phyloP scores from a whole-genome alignment of 2,329 filamentous ascomycete genomes.

The Myriosclerotinia curreyana region DNA sequence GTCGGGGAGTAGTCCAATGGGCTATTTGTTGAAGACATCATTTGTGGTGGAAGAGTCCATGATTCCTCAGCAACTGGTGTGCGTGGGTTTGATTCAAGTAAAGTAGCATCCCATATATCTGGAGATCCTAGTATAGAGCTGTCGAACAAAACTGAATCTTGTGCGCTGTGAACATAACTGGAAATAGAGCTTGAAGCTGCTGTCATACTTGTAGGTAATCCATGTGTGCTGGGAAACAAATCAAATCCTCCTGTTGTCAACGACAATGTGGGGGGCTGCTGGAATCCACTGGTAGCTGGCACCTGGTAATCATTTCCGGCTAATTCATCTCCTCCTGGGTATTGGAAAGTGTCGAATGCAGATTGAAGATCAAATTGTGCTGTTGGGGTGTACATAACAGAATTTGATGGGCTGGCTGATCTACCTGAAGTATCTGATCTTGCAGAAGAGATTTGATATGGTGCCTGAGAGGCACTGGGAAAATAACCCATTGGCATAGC shows the following conservation, averaged over 20 bases:
- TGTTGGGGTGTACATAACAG: constrained; percentile 35
- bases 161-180: constrained; percentile 25
- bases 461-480: constrained; percentile 33
- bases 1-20: constrained; percentile 37
- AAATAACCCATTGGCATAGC: constrained; percentile 34
- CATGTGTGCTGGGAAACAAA: constrained; percentile 30
- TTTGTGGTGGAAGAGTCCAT: constrained; percentile 31
- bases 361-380: constrained; percentile 35
- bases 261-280: constrained; percentile 26
- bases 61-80: constrained; percentile 28
- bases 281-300: constrained; percentile 29
- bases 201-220: constrained; percentile 26
- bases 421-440: constrained; percentile 37
- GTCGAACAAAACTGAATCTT: constrained; percentile 33
- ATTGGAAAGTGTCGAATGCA: constrained; percentile 34
- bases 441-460: constrained; percentile 38
- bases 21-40: constrained; percentile 33
- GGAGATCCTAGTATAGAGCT: constrained; percentile 27
- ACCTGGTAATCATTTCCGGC: constrained; percentile 32
- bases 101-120: constrained; percentile 34
- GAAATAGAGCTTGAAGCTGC: constrained; percentile 26
- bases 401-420: constrained; percentile 36
- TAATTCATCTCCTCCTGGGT: constrained; percentile 34
- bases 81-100: constrained; percentile 35
- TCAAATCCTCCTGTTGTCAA: constrained; percentile 30